Evolutionary conservation across 78 protist species (phyloP).

Genomic region (Chrysochromulina parva): DNA sequence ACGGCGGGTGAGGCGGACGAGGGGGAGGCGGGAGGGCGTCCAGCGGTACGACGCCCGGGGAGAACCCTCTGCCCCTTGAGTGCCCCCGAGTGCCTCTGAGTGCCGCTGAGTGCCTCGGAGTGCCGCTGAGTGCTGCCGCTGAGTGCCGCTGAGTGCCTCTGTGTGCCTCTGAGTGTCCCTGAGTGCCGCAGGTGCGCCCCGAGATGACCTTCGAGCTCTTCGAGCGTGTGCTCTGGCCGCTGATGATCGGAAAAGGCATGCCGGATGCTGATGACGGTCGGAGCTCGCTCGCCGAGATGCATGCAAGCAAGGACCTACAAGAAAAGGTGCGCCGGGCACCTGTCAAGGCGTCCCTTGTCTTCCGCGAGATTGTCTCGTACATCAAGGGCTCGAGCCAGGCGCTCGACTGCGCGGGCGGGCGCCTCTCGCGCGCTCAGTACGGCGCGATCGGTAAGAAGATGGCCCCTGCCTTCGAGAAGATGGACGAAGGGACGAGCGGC

Average conservation of each 20-base stretch:
- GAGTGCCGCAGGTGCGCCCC: background rate
- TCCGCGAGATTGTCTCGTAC: conserved; percentile 12
- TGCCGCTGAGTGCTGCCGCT: no score
- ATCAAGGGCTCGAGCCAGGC: conserved; percentile 37
- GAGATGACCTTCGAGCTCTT: background rate
- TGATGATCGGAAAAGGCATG: background rate
- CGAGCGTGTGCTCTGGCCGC: background rate
- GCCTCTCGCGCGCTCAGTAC: conserved; percentile 20
- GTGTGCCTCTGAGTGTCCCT: no score
- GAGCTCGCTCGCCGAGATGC: background rate
- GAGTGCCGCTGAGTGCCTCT: no score
- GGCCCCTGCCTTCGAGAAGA: conserved; percentile 1
- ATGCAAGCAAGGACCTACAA: background rate
- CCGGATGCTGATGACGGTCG: background rate
- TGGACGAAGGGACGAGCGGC: background rate
- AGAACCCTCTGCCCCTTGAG: no score
- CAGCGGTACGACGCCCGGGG: no score
- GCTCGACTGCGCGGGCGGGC: background rate
- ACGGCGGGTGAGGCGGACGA: background rate
- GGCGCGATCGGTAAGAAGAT: background rate
- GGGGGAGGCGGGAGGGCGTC: no score
- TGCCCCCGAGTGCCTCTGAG: no score
- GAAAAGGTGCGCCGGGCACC: background rate
- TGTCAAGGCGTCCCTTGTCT: background rate
- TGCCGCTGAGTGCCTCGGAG: no score